These are phyloP conservation scores for Hyphodiscus sp. DNA, from an alignment of 2,329 filamentous ascomycete species.

Conservation along the genomic window DNA sequence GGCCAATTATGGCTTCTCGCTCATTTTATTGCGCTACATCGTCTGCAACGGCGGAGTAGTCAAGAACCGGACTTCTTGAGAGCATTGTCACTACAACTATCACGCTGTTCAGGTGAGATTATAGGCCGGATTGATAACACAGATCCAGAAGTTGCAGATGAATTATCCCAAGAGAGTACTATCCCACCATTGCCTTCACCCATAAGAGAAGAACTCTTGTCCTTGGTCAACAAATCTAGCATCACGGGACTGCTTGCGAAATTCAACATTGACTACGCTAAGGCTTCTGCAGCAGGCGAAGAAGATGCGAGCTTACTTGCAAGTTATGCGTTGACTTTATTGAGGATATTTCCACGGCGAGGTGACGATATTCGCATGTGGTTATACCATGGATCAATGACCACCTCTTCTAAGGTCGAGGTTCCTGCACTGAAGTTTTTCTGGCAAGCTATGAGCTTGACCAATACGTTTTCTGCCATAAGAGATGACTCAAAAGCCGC, in stretches of 20 bases:
- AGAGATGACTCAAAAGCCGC: conserved; percentile 50
- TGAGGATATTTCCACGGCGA: conserved; percentile 75
- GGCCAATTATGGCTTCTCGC: conserved; percentile 58
- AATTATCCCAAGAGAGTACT: conserved; percentile 17
- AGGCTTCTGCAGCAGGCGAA: conserved; percentile 20
- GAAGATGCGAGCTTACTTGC: conserved; percentile 67
- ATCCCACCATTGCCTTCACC: conserved; percentile 42
- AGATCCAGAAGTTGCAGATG: conserved; percentile 32
- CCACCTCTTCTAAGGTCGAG: conserved; percentile 27
- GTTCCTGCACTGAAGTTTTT: conserved; percentile 75
- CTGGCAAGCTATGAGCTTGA: conserved; percentile 62
- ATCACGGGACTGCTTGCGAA: conserved; percentile 46
- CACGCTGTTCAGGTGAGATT: conserved; percentile 45
- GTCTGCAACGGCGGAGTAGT: conserved; percentile 30
- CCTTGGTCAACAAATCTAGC: conserved; percentile 68
- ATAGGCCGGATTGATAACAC: conserved; percentile 38
- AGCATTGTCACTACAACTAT: conserved; percentile 48
- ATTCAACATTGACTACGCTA: conserved; percentile 27
- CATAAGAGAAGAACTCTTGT: conserved; percentile 58
- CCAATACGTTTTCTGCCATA: conserved; percentile 51
- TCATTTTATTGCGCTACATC: conserved; percentile 56
- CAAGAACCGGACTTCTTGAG: conserved; percentile 40
- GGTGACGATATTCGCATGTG: conserved; percentile 93
- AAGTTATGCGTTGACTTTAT: conserved; percentile 77
- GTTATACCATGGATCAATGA: conserved; percentile 63